These are phyloP conservation scores for Fusarium oligoseptatum DNA, from an alignment of 2,329 filamentous ascomycete species.

Conservation along the genomic window DNA sequence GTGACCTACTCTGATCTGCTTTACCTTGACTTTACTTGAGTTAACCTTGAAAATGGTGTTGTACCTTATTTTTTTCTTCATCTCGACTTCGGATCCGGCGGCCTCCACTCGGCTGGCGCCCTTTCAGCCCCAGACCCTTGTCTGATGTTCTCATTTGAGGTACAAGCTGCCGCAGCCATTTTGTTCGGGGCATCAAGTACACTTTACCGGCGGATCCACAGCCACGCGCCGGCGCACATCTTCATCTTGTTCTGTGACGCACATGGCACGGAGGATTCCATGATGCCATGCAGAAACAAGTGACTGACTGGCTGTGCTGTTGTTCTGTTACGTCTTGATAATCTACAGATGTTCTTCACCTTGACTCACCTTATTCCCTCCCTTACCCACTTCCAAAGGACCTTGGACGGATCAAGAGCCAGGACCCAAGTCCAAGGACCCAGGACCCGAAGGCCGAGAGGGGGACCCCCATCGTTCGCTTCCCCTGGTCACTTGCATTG, in stretches of 20 bases:
- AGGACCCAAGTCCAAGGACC: neutral
- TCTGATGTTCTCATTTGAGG: neutral
- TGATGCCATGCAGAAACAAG: constrained; percentile 8
- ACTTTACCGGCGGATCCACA: constrained; percentile 19
- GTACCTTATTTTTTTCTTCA: constrained; percentile 6
- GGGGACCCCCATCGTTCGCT: constrained; percentile 5
- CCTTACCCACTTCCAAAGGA: neutral
- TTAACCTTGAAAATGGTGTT: constrained; percentile 7
- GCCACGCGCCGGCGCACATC: constrained; percentile 24
- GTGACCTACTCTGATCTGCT: neutral
- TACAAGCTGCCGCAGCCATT: neutral
- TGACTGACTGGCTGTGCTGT: neutral
- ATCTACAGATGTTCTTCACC: neutral
- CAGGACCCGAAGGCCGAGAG: neutral
- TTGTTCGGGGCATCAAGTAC: neutral
- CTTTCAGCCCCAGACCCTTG: constrained; percentile 3
- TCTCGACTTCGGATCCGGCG: constrained; percentile 22
- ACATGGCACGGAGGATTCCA: constrained; percentile 21
- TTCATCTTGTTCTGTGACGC: constrained; percentile 27
- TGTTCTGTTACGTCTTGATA: neutral
- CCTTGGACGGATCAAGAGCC: neutral
- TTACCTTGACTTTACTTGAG: neutral
- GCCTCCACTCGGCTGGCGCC: constrained; percentile 4
- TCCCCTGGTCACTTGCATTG: constrained; percentile 14
- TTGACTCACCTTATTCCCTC: neutral